Base-by-base conservation (phyloP, 129 eudicot genomes). In the Lonicera japonica region DNA sequence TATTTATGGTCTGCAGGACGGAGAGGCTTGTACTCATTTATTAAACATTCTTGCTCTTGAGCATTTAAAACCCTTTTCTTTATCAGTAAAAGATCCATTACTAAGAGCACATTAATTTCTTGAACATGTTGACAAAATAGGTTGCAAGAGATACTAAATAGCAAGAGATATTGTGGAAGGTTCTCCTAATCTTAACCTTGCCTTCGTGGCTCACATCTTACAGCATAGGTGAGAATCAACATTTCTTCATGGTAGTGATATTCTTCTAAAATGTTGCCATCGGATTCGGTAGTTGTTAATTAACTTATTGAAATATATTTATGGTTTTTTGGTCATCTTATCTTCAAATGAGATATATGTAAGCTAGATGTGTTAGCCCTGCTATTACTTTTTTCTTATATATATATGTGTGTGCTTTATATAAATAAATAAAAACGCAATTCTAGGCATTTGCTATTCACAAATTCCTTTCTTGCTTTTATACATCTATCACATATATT, bases 61-160 rank as follows among this genome's bases (percentile, higher is more conserved):
- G 80, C 86, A 84, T 66, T 73, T 73, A 50, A 84, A 87, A 70
- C 95, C 94, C 19, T 72, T 89, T 48, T 80, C 96, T 4, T 77
- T 91, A 70, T 73, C 74, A 41, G 84, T 74, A 15, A 91, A 73
- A 78, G 95, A 91, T 82, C 79, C 69, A 64, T 67, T 91, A 8
- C 71, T 73, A 70, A 84, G 95, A 82, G 97, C 97, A 43, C 87
- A 78, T 21, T 80, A 87, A 76, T 90, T 90, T 63, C 84, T 90
- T 70, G 97, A 90, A 66, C 97, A 90, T 77, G 95, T 95, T 45
- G 97, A 87, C 65, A 87, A 73, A 65, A 90, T 90, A 95, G 97
- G 97, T 47, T 90, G 97, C 76, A 90, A 90, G 75, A 90, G 95
- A 87, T 90, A 90, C 79, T 73, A 87, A 64, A 90, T 94, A 59